Evolutionary conservation across 2,329 filamentous ascomycete species (phyloP), one percentile per base, ranked within the genome.

Genomic region (Diaporthe helianthi): DNA sequence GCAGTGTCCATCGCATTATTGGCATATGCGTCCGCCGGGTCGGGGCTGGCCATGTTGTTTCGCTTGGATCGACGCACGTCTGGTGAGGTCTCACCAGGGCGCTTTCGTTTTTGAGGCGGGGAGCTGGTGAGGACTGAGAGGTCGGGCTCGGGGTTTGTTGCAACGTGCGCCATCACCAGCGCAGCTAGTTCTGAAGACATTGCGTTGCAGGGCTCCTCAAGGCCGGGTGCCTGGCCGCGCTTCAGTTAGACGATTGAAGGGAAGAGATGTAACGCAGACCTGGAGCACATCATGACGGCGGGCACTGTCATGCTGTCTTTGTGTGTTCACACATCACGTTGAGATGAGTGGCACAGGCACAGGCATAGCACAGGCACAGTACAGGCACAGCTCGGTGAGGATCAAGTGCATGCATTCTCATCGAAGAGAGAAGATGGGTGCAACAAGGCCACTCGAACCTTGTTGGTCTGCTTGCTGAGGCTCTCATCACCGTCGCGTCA

Each of bases 151-250:
- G 53, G 47, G 51, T 51, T 71, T 38, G 67, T 71, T 38, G 67
- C 54, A 36, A 71, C 67, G 58, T 71, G 70, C 63, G 70, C 70
- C 70, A 69, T 71, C 17, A 67, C 70, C 54, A 71, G 70, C 33
- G 67, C 70, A n/a, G 67, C 70, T 31, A 71, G 70, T 58, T 71
- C 55, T 60, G 70, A 60, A 60, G 64, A 67, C 79, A 89, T 89
- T 36, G 75, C 85, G 82, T 19, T 79, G 79, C 13, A 26, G 33
- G 51, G 65, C 44, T 58, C 65, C 52, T 49, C 29, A 67, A 67
- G 65, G 54, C 52, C 52, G 65, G 36, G 52, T 67, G 41, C 26
- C 52, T 67, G 31, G 13, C 9, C 17, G 13, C n/a, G 13, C n/a
- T 22, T 29, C 9, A 38, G 53, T 67, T 41, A 67, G 65, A 38